Evolutionary conservation across 495 filamentous ascomycete genomes (phyloP).

Genomic region (Talaromyces nanjingensis): DNA sequence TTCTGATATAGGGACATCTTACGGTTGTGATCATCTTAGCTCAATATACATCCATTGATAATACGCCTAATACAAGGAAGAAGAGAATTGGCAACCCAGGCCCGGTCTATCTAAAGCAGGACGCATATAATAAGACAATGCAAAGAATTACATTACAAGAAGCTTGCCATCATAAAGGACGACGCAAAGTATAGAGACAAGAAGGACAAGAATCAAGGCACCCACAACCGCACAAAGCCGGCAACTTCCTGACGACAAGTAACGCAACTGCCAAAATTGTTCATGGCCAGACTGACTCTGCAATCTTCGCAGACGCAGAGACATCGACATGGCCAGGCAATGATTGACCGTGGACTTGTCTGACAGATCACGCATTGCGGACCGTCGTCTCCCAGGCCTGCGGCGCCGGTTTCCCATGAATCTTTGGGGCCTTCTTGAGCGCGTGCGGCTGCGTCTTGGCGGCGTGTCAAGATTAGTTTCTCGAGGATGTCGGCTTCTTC

Average conservation of each 20-base stretch:
- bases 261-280: slow-evolving; percentile 92
- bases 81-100: background rate
- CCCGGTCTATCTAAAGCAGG: background rate
- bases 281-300: slow-evolving; percentile 86
- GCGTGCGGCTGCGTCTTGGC: slow-evolving; percentile 21
- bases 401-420: slow-evolving; percentile 59
- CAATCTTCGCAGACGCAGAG: slow-evolving; percentile 93
- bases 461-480: slow-evolving; percentile 64
- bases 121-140: background rate
- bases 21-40: background rate
- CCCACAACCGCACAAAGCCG: slow-evolving; percentile 84
- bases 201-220: slow-evolving; percentile 52
- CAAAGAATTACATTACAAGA: background rate
- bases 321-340: slow-evolving; percentile 96
- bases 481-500: slow-evolving; percentile 80
- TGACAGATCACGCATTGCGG: slow-evolving; percentile 95
- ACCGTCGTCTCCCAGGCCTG: slow-evolving; percentile 64
- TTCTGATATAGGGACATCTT: background rate
- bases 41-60: background rate
- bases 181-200: background rate
- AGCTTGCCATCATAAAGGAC: background rate
- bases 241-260: slow-evolving; percentile 82
- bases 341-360: slow-evolving; percentile 73
- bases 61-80: background rate
- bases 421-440: slow-evolving; percentile 17